Percentiles rank a stretch among this genome's conserved stretches.
phyloP scores from a whole-genome alignment of 1,284 basidiomycete genomes.

The Afroboletus lepidellus region DNA sequence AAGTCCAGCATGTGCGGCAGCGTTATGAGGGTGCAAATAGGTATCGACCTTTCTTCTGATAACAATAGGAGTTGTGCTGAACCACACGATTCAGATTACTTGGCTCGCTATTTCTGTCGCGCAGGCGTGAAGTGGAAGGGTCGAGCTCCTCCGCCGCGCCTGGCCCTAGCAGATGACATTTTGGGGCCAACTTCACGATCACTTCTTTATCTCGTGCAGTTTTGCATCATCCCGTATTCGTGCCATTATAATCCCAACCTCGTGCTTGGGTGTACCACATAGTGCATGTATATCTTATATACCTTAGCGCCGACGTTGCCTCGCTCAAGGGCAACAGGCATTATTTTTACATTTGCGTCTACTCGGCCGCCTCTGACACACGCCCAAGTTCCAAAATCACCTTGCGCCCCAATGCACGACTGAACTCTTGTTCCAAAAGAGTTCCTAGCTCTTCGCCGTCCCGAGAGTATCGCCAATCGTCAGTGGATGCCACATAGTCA shows the following conservation, averaged over 20 bases:
- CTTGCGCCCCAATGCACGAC: conserved; percentile 36
- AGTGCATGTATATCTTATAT: conserved; percentile 7
- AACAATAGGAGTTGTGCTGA: conserved; percentile 5
- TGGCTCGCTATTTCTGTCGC: conserved; percentile 59
- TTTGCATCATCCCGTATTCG: background rate
- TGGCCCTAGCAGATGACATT: conserved; percentile 1
- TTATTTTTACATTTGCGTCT: conserved; percentile 1
- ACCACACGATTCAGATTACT: conserved; percentile 38
- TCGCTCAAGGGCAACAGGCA: background rate
- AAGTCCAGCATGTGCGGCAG: conserved; percentile 48
- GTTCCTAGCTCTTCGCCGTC: conserved; percentile 61
- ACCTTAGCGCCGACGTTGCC: background rate
- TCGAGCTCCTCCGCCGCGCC: background rate
- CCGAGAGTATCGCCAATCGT: conserved; percentile 79
- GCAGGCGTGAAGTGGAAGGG: conserved; percentile 48
- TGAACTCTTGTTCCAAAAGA: conserved; percentile 70
- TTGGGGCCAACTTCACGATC: background rate
- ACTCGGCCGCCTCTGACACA: conserved; percentile 25
- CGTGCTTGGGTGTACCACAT: conserved; percentile 1
- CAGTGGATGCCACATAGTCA: conserved; percentile 59
- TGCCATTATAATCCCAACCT: background rate
- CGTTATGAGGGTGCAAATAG: conserved; percentile 66
- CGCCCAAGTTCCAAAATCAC: conserved; percentile 33
- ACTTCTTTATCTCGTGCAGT: background rate
- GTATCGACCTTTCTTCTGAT: conserved; percentile 35